Base-by-base conservation (phyloP, 2,329 filamentous ascomycete genomes). In the Stagonosporopsis tanaceti region DNA sequence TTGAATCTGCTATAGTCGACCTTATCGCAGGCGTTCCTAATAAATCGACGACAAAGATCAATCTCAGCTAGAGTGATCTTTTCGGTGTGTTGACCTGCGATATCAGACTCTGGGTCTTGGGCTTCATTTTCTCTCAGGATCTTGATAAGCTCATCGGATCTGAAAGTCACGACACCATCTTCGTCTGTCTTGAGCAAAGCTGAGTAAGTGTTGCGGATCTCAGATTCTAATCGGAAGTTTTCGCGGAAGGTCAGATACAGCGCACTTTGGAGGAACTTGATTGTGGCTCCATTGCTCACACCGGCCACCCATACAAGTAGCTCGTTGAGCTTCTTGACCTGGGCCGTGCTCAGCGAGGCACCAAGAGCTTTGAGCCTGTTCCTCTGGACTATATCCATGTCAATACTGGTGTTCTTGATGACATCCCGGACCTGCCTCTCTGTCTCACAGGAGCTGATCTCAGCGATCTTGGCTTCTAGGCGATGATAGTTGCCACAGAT, bases 361-460 rank as follows among this genome's bases (percentile, higher is more conserved):
- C 47, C 27, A 6, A 55, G 53, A 34, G 39, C 34, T 27, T 50
- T 50, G 0, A 50, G 24, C 1, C n/a, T 54, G 17, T 57, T 41
- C 24, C 48, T 46, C 4, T 53, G 32, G 0, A 55, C 30, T 3
- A 41, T 47, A 8, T 48, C 34, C 30, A 62, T 30, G 34, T 65
- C 61, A 3, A 53, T 46, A 12, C 2, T 40, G 0, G 53, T 57
- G 8, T 54, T 64, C 1, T 50, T 57, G n/a, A 65, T 64, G 25
- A 64, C 47, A 0, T 57, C 54, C 20, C 51, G 52, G 22, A 66
- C 57, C 17, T 57, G 46, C n/a, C 45, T 30, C 28, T 64, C 60
- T 4, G 63, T 62, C 30, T 66, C 53, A 46, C 63, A 66, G 3
- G 59, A 40, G 11, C 59, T 55, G 30, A 66, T 64, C 34, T 61